These are phyloP conservation scores for Lipomyces sp. DNA, from an alignment of 805 yeast genomes.

Conservation along the genomic window DNA sequence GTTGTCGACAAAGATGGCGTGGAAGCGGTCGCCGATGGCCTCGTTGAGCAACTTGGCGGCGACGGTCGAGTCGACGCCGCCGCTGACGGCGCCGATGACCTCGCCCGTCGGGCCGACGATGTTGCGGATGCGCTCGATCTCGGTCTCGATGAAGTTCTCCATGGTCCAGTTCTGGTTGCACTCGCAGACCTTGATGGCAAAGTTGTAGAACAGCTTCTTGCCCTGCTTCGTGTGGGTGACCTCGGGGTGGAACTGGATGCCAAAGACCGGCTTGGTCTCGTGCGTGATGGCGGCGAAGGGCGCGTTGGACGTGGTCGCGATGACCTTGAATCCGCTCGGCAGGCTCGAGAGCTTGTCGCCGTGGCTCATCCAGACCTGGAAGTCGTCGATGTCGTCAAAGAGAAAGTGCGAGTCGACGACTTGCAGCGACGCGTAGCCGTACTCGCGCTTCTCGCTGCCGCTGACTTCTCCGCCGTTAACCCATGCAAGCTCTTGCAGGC, in stretches of 20 bases:
- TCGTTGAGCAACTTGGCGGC: constrained; percentile 97
- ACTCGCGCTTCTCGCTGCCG: constrained; percentile 96
- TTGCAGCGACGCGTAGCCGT: constrained; percentile 89
- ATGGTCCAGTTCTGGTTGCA: constrained; percentile 93
- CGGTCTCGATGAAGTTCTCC: constrained; percentile 97
- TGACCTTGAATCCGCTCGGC: constrained; percentile 83
- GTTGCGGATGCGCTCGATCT: constrained; percentile 84
- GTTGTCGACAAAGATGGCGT: constrained; percentile 95
- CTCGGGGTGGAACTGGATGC: constrained; percentile 99
- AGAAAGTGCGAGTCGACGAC: constrained; percentile 58
- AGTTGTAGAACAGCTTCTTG: constrained; percentile 79
- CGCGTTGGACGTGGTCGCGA: constrained; percentile 90
- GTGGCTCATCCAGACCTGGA: constrained; percentile 99
- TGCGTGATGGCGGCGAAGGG: constrained; percentile 92
- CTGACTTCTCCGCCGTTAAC: constrained; percentile 85
- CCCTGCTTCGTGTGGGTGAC: constrained; percentile 95
- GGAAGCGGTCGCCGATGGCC: constrained; percentile 98
- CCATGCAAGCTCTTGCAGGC: constrained; percentile 99
- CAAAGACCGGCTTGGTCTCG: constrained; percentile 69
- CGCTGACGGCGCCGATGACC: constrained; percentile 98
- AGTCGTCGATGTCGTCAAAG: constrained; percentile 86
- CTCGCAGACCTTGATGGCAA: constrained; percentile 86
- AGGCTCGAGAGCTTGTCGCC: constrained; percentile 91
- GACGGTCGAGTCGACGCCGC: constrained; percentile 99
- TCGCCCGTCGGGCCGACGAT: constrained; percentile 97